phyloP scores from a whole-genome alignment of 768 basidiomycete species.

The Peribolospora baueri region DNA sequence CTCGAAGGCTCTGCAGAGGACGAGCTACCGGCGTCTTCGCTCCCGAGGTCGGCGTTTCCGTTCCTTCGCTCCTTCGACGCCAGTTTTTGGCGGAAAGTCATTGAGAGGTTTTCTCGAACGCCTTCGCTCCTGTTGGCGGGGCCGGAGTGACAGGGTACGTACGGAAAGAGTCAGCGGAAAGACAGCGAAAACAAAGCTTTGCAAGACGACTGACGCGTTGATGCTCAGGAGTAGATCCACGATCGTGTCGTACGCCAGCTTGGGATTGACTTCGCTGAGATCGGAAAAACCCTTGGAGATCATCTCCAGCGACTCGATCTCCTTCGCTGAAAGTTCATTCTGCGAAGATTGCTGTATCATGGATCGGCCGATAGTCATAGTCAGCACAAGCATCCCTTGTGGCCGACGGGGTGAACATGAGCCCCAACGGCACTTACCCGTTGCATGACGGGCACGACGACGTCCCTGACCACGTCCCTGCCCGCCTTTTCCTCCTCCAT shows the following conservation, averaged over 20 bases:
- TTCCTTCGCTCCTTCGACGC: not conserved
- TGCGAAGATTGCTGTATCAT: not conserved
- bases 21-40: not conserved
- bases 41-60: not conserved
- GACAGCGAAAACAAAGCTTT: conserved; percentile 33
- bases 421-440: conserved; percentile 30
- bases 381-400: not conserved
- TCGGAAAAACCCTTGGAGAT: conserved; percentile 72
- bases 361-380: not conserved
- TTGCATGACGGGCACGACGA: conserved; percentile 54
- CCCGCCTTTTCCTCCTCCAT: conserved; percentile 11
- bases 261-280: conserved; percentile 55
- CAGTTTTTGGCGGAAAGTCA: not conserved
- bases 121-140: conserved; percentile 23
- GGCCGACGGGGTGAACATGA: not conserved
- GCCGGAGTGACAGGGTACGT: conserved; percentile 55
- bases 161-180: conserved; percentile 46
- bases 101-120: conserved; percentile 21
- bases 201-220: conserved; percentile 43
- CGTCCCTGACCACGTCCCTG: conserved; percentile 44
- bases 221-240: conserved; percentile 74
- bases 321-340: conserved; percentile 30
- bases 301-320: conserved; percentile 72
- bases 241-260: conserved; percentile 63
- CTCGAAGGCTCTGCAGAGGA: conserved; percentile 18